A percentile compares a stretch with the other conserved stretches of the same genome.
Conservation (phyloP, 768 basidiomycete species). For the Pulveroboletus sp. region DNA sequence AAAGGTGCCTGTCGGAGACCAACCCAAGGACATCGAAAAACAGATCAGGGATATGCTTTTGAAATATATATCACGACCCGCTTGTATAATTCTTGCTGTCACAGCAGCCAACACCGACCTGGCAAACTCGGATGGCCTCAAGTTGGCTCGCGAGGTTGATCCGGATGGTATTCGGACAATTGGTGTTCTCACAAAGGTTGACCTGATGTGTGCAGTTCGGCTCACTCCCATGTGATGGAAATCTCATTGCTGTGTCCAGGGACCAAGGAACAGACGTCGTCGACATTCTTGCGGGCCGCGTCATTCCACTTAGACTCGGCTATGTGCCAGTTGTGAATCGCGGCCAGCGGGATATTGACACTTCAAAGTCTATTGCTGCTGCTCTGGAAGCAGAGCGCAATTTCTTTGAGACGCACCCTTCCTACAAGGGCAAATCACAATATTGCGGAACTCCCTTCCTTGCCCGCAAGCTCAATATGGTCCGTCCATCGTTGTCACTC, state of each 20-base stretch:
- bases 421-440: constrained; percentile 90
- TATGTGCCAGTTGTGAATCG: constrained; percentile 99
- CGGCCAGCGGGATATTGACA: constrained; percentile 95
- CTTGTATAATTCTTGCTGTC: constrained; percentile 95
- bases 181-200: constrained; percentile 97
- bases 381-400: constrained; percentile 88
- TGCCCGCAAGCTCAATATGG: constrained; percentile 92
- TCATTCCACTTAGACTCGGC: constrained; percentile 93
- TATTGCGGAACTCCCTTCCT: constrained; percentile 98
- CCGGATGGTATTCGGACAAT: constrained; percentile 96
- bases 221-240: background rate
- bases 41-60: constrained; percentile 96
- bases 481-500: constrained; percentile 31
- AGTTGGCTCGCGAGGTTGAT: constrained; percentile 94
- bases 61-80: constrained; percentile 92
- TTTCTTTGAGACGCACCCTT: constrained; percentile 92
- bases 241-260: constrained; percentile 43
- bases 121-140: constrained; percentile 97
- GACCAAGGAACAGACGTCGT: constrained; percentile 98
- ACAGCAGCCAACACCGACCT: constrained; percentile 95
- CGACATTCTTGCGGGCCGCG: constrained; percentile 94
- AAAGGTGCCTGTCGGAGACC: constrained; percentile 93
- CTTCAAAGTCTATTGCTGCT: constrained; percentile 72
- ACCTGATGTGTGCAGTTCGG: constrained; percentile 75
- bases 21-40: constrained; percentile 95